phyloP scores from a whole-genome alignment of 345 rosid species.

The Salix caprea region DNA sequence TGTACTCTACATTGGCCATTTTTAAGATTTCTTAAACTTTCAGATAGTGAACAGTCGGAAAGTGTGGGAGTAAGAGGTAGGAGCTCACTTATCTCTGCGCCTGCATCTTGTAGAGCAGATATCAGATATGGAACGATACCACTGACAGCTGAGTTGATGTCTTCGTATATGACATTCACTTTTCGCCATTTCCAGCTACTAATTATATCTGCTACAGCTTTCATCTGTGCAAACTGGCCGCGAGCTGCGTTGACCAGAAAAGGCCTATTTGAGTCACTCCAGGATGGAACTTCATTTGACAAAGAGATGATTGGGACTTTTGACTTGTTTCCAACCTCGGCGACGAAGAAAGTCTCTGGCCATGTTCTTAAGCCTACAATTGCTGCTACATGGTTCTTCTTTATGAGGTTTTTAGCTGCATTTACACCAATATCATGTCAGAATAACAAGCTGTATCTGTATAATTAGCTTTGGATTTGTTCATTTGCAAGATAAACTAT shows the following conservation, averaged over 20 bases:
- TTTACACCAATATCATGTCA: too few species aligned
- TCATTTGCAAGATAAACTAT: too few species aligned
- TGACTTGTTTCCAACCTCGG: constrained; percentile 17
- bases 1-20: constrained; percentile 9
- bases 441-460: too few species aligned
- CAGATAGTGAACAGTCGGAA: not conserved
- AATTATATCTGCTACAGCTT: constrained; percentile 24
- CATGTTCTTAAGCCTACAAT: constrained; percentile 20
- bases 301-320: constrained; percentile 23
- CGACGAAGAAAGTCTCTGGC: constrained; percentile 20
- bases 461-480: too few species aligned
- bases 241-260: constrained; percentile 23
- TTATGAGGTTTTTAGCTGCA: constrained; percentile 23
- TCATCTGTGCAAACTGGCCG: constrained; percentile 16
- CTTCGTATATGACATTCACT: constrained; percentile 33
- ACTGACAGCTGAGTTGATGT: constrained; percentile 2
- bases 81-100: not conserved
- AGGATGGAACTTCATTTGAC: constrained; percentile 17
- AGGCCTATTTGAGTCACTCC: constrained; percentile 20
- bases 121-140: constrained; percentile 10
- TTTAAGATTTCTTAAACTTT: constrained; percentile 12
- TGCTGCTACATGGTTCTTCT: constrained; percentile 13
- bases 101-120: constrained; percentile 12
- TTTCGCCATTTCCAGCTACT: constrained; percentile 25
- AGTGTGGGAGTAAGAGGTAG: constrained; percentile 14